phyloP scores from a whole-genome alignment of 352 stramenopile species.

The Phytophthora pseudosyringae region DNA sequence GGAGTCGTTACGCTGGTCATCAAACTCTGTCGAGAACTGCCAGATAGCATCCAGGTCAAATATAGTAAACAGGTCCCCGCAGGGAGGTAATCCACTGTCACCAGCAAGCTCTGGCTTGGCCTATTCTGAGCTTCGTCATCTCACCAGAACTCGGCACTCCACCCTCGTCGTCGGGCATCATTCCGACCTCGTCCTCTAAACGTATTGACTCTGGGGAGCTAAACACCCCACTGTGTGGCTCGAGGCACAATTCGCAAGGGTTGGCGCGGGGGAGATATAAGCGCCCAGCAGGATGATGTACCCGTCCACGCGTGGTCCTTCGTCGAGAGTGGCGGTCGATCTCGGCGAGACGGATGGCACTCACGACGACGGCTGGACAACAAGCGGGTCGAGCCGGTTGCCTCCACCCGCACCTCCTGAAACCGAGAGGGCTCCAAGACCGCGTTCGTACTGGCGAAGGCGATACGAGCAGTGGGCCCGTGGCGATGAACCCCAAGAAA shows the following conservation, averaged over 20 bases:
- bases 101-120: not conserved
- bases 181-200: conserved; percentile 21
- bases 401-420: conserved; percentile 3
- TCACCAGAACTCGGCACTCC: conserved; percentile 1
- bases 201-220: not conserved
- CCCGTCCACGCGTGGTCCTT: conserved; percentile 18
- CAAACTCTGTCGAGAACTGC: no score
- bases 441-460: conserved; percentile 35
- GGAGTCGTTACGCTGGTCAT: no score
- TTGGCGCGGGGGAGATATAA: conserved; percentile 2
- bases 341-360: conserved; percentile 32
- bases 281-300: conserved; percentile 28
- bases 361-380: conserved; percentile 16
- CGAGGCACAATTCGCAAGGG: conserved; percentile 14
- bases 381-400: conserved; percentile 2
- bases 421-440: conserved; percentile 2
- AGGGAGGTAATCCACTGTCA: not conserved
- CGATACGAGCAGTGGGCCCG: conserved; percentile 32
- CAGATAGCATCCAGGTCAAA: no score
- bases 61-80: no score
- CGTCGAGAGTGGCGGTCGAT: conserved; percentile 32
- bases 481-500: conserved; percentile 25
- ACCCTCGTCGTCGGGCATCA: conserved; percentile 19
- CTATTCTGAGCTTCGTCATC: conserved; percentile 29
- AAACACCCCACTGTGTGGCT: conserved; percentile 2